Evolutionary conservation across 129 eudicot species (phyloP), one percentile per base, ranked within the genome.

Genomic region (Gnaphalium uliginosum): DNA sequence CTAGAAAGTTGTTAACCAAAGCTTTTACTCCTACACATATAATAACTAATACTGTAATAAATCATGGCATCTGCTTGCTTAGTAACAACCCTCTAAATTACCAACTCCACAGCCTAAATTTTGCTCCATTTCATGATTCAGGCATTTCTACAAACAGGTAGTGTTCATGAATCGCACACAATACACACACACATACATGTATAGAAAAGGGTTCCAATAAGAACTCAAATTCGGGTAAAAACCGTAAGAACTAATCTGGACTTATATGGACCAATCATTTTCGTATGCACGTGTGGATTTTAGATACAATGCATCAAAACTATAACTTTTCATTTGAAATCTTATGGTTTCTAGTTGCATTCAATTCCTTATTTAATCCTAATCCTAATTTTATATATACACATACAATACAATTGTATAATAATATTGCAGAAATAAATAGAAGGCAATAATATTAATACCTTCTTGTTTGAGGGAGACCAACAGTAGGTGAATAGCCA

Each of bases 401-500:
- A 61, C 10, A 6, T 23, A 59, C 4, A 59, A 24, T 8, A 51
- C 6, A 59, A 23, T 23, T 23, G 30, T 23, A 59, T 8, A 23
- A 24, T 23, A 8, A 13, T 5, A 62, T 13, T 2, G 4, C 17
- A 61, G 4, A 61, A 61, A 63, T 25, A 27, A 27, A 62, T 14
- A 25, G 1, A 61, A 61, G 0, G 0, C 6, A 22, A 32, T 26
- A 68, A 32, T 2, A 24, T 1, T 53, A 73, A 8, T 72, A 94
- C 98, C 71, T 87, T 83, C 98, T 87, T 51, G 98, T 79, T 81
- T 87, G 96, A 56, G 92, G 97, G 69, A 94, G 97, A 0, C 98
- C 98, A 7, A 77, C 86, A 67, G 98, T 94, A 32, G 98, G 98
- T 26, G 96, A 71, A 58, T 94, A 94, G 5, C 98, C 98, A 83